These are phyloP conservation scores for Rhinocladiella similis DNA, from an alignment of 2,329 filamentous ascomycete species.

Conservation along the genomic window DNA sequence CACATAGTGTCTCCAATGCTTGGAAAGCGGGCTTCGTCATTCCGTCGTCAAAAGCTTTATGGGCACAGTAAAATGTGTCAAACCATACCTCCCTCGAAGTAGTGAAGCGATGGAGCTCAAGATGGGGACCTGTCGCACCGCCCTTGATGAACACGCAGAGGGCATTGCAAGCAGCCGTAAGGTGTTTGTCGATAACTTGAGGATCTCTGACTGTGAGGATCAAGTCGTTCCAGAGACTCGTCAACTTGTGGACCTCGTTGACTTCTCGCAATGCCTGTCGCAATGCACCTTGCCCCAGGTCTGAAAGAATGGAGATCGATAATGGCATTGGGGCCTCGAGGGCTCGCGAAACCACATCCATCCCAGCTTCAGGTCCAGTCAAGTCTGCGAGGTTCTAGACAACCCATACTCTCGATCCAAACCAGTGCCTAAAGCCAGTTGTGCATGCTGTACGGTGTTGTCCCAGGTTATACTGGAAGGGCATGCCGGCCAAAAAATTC, in stretches of 20 bases:
- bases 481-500: too few species aligned
- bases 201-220: constrained; percentile 42
- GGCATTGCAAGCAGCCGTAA: constrained; percentile 45
- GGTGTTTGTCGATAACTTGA: constrained; percentile 41
- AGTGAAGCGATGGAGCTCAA: constrained; percentile 36
- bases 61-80: constrained; percentile 40
- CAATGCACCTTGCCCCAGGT: constrained; percentile 19
- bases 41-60: constrained; percentile 43
- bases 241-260: constrained; percentile 23
- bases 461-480: too few species aligned
- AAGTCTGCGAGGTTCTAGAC: background rate
- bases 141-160: constrained; percentile 45
- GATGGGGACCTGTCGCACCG: constrained; percentile 34
- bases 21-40: constrained; percentile 48
- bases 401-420: background rate
- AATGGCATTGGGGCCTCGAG: constrained; percentile 17
- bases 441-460: too few species aligned
- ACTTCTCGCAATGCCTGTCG: constrained; percentile 5
- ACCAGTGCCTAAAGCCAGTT: too few species aligned
- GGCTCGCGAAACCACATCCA: constrained; percentile 32
- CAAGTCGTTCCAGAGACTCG: constrained; percentile 41
- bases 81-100: constrained; percentile 40
- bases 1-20: constrained; percentile 40
- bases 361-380: background rate
- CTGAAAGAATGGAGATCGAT: constrained; percentile 15